Base-by-base conservation (phyloP, 805 yeast species). In the Zygoascus flipseniorum region DNA sequence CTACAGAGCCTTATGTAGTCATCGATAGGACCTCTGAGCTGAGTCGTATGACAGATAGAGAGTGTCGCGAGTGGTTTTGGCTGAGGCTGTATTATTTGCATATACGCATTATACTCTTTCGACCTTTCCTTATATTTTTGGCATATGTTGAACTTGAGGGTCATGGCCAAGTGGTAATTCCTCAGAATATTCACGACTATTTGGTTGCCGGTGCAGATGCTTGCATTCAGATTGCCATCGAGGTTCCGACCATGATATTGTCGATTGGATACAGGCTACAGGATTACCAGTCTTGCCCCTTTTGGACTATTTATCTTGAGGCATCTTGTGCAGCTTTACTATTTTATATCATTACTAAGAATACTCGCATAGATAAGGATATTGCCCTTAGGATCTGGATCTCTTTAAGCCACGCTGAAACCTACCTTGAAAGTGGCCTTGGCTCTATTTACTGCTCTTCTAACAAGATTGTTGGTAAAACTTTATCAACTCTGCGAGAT, bases 1-100 rank as follows among this genome's bases (percentile, higher is more conserved):
- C 48, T 13, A 43, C 16, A 14, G 41, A 45, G 31, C 55, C 55
- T 2, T 31, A 48, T 52, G 52, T 49, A 16, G 19, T 23, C 10
- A 39, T 18, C 13, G 55, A 52, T 32, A 48, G 51, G 32, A 18
- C 51, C 4, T 31, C 52, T 10, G 51, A 48, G 26, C 18, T 52
- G 43, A 14, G 16, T 18, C 23, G 42, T 11, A 47, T 52, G 52
- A n/a, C 52, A 2, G 55, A 52, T 42, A 47, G 20, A 16, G 55
- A 52, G 19, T 52, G 55, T 31, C 42, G 47, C 32, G 55, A 52
- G 31, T 52, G 55, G 55, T 52, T 48, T 43, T 52, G 55, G 55
- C 45, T 52, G 9, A 14, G 55, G 37, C 52, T 52, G 13, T 35
- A 20, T 18, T 52, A 52, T 37, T 43, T 52, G 8, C 51, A 48